These are phyloP conservation scores for Lactarius sanguifluus DNA, from an alignment of 768 basidiomycete genomes.

Conservation along the genomic window DNA sequence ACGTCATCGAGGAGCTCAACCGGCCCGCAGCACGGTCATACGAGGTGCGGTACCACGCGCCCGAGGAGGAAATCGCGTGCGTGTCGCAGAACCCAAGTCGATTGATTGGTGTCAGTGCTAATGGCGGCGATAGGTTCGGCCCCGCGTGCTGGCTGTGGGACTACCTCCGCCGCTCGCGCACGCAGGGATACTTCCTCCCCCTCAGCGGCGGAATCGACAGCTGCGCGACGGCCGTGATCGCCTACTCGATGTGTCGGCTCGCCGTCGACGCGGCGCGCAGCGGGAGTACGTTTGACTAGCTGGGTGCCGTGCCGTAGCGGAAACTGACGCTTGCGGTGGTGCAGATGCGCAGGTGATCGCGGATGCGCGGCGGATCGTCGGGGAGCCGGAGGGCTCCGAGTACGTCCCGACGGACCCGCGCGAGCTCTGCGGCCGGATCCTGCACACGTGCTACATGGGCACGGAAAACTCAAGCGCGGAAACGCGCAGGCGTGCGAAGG, in stretches of 20 bases:
- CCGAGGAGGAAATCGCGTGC: constrained; percentile 98
- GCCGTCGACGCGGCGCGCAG: constrained; percentile 75
- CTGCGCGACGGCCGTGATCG: constrained; percentile 94
- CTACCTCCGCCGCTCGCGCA: constrained; percentile 89
- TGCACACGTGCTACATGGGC: constrained; percentile 99
- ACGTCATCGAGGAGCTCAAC: constrained; percentile 46
- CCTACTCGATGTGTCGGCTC: constrained; percentile 93
- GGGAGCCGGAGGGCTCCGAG: constrained; percentile 75
- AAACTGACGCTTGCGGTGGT: neutral
- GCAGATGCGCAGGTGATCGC: constrained; percentile 79
- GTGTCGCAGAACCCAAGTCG: constrained; percentile 35
- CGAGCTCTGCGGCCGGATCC: constrained; percentile 83
- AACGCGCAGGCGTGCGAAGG: constrained; percentile 83
- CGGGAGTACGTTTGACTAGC: constrained; percentile 53
- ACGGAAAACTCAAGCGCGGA: constrained; percentile 93
- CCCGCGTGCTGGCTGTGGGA: constrained; percentile 99
- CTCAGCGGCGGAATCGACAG: constrained; percentile 97
- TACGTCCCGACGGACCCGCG: constrained; percentile 86
- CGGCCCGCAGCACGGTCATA: constrained; percentile 33
- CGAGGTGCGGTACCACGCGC: constrained; percentile 72
- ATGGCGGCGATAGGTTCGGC: constrained; percentile 59
- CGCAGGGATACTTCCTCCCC: constrained; percentile 93
- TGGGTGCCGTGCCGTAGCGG: too few relatives aligned
- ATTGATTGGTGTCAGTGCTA: neutral
- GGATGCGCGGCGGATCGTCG: constrained; percentile 87